Evolutionary conservation across 345 rosid genomes (phyloP), one percentile per base, ranked within the genome.

Genomic region (Brassica cretica): DNA sequence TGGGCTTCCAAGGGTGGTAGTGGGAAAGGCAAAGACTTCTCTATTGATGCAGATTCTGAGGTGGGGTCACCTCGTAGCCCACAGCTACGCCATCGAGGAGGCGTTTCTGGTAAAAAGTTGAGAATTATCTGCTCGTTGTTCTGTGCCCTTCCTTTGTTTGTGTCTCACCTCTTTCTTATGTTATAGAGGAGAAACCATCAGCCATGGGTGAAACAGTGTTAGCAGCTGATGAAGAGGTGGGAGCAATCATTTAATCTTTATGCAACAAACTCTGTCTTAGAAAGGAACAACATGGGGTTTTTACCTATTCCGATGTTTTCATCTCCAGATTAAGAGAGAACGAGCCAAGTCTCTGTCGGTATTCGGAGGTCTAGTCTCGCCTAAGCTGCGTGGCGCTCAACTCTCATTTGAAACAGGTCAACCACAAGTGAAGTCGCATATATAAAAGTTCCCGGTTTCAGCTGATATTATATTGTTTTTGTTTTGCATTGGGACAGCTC

Each of bases 351-450:
- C 84, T 30, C 75, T 93, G 19, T 86, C 92, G 0, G 77, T 93
- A 60, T 93, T 95, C 82, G 99, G 98, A 76, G 84, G 90, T 70
- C 80, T 95, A 61, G 90, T 93, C 71, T 93, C 99, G 4, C 98
- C 99, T 16, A 93, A 89, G 90, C 93, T 95, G 73, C 89, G 90
- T 68, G 71, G 89, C 14, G 79, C 96, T 25, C 99, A 95, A 82
- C 72, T 87, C 70, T 89, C 99, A 39, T 95, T 95, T 78, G 99
- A 91, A 82, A 83, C 87, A 86, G 98, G 99, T 95, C 55, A 73
- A 8, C 10, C 46, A 46, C 16, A 27, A 25, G 29, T 3, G 27
- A 30, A 44, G 6, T 49, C 80, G 46, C 76, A 27, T 29, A 27
- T 27, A 27, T 27, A n/a, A 21, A n/a, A n/a, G 7, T 66, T 66